These are phyloP conservation scores for Phialophora expanda DNA, from an alignment of 2,329 filamentous ascomycete species.

Conservation along the genomic window DNA sequence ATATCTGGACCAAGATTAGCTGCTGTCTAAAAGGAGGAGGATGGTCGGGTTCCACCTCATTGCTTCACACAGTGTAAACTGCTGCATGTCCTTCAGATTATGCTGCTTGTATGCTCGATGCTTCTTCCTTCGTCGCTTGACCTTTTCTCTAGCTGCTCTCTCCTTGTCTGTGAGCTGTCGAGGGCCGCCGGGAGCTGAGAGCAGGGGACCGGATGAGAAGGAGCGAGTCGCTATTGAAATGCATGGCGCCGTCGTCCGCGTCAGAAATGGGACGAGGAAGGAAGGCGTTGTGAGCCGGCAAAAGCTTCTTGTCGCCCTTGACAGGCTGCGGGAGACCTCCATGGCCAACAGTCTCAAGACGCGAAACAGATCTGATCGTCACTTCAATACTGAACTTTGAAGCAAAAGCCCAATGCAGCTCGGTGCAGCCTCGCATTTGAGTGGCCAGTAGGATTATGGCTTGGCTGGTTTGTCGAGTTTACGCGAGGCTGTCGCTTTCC, in stretches of 20 bases:
- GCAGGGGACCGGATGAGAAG: slow-evolving; percentile 39
- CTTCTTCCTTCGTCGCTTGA: slow-evolving; percentile 67
- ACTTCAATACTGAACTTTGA: background rate
- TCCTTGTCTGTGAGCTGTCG: slow-evolving; percentile 44
- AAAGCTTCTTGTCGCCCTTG: slow-evolving; percentile 24
- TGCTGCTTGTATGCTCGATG: slow-evolving; percentile 68
- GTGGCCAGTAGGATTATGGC: slow-evolving; percentile 3
- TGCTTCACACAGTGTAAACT: slow-evolving; percentile 86
- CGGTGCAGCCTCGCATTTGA: background rate
- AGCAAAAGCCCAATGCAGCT: slow-evolving; percentile 14
- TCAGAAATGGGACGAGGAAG: slow-evolving; percentile 28
- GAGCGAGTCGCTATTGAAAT: slow-evolving; percentile 21
- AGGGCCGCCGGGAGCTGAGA: slow-evolving; percentile 42
- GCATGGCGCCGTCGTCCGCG: slow-evolving; percentile 16
- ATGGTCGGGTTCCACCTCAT: slow-evolving; percentile 67
- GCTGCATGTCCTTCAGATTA: slow-evolving; percentile 68
- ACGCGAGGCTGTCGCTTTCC: slow-evolving; percentile 20
- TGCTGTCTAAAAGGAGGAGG: background rate
- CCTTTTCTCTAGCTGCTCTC: slow-evolving; percentile 62
- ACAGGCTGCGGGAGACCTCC: slow-evolving; percentile 29
- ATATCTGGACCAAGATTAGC: slow-evolving; percentile 63
- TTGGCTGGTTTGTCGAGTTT: slow-evolving; percentile 27
- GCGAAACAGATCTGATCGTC: background rate
- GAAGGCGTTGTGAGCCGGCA: slow-evolving; percentile 33
- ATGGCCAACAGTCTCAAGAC: slow-evolving; percentile 8